Base-by-base conservation (phyloP, 2,329 filamentous ascomycete genomes). In the Fusarium haematococcum region DNA sequence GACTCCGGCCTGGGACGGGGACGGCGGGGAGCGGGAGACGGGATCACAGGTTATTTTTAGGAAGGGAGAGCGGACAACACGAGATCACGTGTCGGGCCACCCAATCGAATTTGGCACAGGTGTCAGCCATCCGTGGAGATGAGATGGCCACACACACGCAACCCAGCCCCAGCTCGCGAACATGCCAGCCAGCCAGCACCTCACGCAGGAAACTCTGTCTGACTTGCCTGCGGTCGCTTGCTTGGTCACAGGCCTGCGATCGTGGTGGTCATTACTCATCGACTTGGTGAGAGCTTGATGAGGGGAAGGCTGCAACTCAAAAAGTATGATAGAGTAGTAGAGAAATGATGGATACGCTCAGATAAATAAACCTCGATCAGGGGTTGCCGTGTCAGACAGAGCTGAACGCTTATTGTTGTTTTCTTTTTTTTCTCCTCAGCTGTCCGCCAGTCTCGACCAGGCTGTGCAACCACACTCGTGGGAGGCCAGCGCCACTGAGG, bases 21-120 rank as follows among this genome's bases (percentile, higher is more conserved):
- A 35, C 20, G 45, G 61, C 63, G 60, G 30, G 23, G 61, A 52
- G 58, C 59, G 41, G 39, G 41, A 54, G 50, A 48, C 32, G 35
- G 33, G 62, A 43, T 35, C 20, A 18, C 33, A 35, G 52, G 63
- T 61, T 78, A 78, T 78, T 78, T 78, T 78, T 79, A 79, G 77
- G 50, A 59, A 23, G 25, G 39, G 45, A n/a, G 11, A 64, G 45
- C 18, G 27, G 50, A 52, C 69, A 77, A 80, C 79, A 80, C 79
- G 79, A 80, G 79, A 75, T 80, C 79, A 80, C 70, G 79, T 80
- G 79, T 75, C 50, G 50, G 11, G 11, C 25, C 16, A 27, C 63
- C 67, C 69, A 60, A 59, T 63, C 54, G 57, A 57, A 68, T 72
- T 32, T 35, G 18, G 32, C 37, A 18, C 45, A 52, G 32, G 57